phyloP scores from a whole-genome alignment of 768 basidiomycete species.

The Cubamyces sp. region DNA sequence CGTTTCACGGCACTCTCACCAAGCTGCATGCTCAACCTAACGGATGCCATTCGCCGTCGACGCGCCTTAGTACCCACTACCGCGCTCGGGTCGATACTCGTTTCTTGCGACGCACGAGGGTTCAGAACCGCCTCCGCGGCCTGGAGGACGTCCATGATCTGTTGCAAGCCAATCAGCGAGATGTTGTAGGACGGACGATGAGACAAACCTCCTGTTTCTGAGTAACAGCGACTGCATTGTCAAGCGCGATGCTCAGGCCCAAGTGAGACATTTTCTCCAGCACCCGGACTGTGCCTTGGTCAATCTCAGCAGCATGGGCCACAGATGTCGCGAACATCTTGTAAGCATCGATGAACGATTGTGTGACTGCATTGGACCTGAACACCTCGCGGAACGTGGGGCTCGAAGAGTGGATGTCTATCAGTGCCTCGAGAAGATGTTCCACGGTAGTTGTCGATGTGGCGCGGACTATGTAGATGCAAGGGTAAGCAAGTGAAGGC shows the following conservation, averaged over 20 bases:
- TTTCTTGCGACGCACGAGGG: constrained; percentile 47
- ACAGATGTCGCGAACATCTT: constrained; percentile 55
- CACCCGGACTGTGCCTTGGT: constrained; percentile 52
- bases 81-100: constrained; percentile 56
- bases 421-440: constrained; percentile 66
- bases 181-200: not conserved
- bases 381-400: constrained; percentile 73
- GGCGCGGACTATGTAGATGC: not conserved
- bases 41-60: constrained; percentile 56
- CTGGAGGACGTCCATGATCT: constrained; percentile 67
- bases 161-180: not conserved
- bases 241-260: constrained; percentile 67
- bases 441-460: constrained; percentile 51
- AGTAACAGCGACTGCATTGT: constrained; percentile 57
- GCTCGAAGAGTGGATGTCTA: constrained; percentile 67
- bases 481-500: not conserved
- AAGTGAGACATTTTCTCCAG: constrained; percentile 75
- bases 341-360: constrained; percentile 68
- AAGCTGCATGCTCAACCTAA: constrained; percentile 63
- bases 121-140: constrained; percentile 55
- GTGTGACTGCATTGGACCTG: constrained; percentile 69
- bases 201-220: constrained; percentile 74
- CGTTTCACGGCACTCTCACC: constrained; percentile 67
- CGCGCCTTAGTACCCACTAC: constrained; percentile 56
- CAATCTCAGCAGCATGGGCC: constrained; percentile 41